Evolutionary conservation across 192 early-diverging fungal species (phyloP), one percentile per base, ranked within the genome.

Genomic region (Backusella australiensis): DNA sequence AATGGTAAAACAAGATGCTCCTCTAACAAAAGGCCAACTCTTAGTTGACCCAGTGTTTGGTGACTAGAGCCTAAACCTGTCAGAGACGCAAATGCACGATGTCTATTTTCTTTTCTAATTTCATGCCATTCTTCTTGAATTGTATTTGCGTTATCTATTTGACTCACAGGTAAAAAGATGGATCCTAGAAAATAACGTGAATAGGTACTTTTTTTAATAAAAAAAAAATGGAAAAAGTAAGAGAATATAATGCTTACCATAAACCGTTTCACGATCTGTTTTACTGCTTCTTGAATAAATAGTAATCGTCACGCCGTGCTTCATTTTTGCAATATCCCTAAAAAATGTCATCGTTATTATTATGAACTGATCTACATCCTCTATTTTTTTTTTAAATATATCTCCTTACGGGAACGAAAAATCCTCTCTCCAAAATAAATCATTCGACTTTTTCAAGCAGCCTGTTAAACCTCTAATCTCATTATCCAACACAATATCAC

Each of bases 401-500:
- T 38, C 35, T 72, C 35, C 77, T 71, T 81, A 84, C 85, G 77
- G 82, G 49, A 87, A 80, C 23, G 79, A 77, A 71, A 87, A 84
- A 15, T 75, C 77, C 46, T 87, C 86, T 34, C 82, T 59, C 86
- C 86, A 87, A 46, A 83, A 83, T 17, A 84, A 80, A 11, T 78
- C 38, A 15, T 69, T 14, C 15, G 69, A 71, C 15, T 80, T 81
- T 19, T 71, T 74, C n/a, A 82, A 79, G 11, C 73, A 77, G 6
- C 86, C 84, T 4, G 86, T 87, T 26, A 71, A 35, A 0, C 80
- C 86, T 34, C 78, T 53, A 21, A 75, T 75, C 39, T 87, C 83
- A 49, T 85, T 84, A 29, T 87, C 86, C 21, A 87, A 19, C 56
- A 81, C 73, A 26, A 87, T 76, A 71, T 85, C 83, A 67, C 86